Conservation (phyloP, 1,139 yeast species). For the Candida tropicalis region DNA sequence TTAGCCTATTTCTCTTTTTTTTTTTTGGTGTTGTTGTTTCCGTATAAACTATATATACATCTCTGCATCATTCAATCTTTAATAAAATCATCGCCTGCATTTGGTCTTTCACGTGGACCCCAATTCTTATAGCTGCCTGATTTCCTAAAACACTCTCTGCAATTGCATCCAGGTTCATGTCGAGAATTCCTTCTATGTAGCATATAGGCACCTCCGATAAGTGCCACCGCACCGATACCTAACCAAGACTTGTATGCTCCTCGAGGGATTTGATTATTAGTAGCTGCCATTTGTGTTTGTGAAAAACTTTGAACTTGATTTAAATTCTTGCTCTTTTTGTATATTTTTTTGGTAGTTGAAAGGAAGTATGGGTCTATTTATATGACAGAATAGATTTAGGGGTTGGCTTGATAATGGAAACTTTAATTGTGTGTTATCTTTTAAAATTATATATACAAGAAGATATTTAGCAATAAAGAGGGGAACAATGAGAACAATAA, state of each 20-base stretch:
- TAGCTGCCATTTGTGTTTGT: not conserved
- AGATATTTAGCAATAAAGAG: not conserved
- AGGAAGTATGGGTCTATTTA: too few relatives aligned
- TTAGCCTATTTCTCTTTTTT: too few relatives aligned
- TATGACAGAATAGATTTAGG: too few relatives aligned
- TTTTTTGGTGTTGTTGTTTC: too few relatives aligned
- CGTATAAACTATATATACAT: not conserved
- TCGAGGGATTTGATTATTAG: not conserved
- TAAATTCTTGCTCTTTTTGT: too few relatives aligned
- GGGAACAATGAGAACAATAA: too few relatives aligned
- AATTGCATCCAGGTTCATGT: constrained; percentile 1
- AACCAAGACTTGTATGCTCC: constrained; percentile 18
- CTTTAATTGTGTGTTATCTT: too few relatives aligned
- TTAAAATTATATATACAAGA: too few relatives aligned
- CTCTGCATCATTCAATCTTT: not conserved
- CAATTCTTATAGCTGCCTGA: constrained; percentile 1
- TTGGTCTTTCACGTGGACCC: constrained; percentile 1
- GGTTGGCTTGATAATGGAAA: too few relatives aligned
- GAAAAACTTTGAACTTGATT: too few relatives aligned
- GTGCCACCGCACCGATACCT: constrained; percentile 6
- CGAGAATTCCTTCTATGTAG: not conserved
- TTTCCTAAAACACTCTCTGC: not conserved
- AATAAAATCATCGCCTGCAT: not conserved
- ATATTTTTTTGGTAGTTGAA: too few relatives aligned
- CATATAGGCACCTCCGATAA: constrained; percentile 6